These are phyloP conservation scores for Ophiostoma quercus DNA, from an alignment of 2,329 filamentous ascomycete species.

Conservation along the genomic window DNA sequence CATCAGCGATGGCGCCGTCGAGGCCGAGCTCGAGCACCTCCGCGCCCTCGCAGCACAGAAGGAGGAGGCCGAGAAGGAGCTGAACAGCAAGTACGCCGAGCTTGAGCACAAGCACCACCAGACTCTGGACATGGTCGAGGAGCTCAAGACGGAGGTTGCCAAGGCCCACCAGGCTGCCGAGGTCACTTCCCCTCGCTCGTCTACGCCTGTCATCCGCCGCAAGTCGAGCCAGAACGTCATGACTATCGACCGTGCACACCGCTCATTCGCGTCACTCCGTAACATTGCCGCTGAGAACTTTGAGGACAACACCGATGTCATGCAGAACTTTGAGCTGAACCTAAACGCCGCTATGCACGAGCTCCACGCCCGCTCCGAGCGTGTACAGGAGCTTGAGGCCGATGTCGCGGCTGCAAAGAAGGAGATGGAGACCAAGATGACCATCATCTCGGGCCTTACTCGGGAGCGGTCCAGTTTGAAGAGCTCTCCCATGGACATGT, in stretches of 20 bases:
- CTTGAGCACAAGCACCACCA: slow-evolving; percentile 77
- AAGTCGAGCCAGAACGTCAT: slow-evolving; percentile 89
- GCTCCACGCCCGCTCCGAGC: slow-evolving; percentile 76
- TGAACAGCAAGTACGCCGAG: slow-evolving; percentile 74
- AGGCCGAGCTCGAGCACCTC: slow-evolving; percentile 65
- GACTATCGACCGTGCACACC: slow-evolving; percentile 82
- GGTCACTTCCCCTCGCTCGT: slow-evolving; percentile 54
- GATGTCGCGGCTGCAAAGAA: slow-evolving; percentile 79
- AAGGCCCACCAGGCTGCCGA: slow-evolving; percentile 63
- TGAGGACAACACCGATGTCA: slow-evolving; percentile 70
- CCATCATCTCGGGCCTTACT: slow-evolving; percentile 89
- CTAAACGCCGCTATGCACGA: slow-evolving; percentile 90
- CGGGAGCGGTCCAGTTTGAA: slow-evolving; percentile 89
- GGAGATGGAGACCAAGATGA: slow-evolving; percentile 96
- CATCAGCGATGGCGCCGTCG: slow-evolving; percentile 31
- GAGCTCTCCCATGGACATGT: slow-evolving; percentile 79
- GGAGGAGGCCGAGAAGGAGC: slow-evolving; percentile 65
- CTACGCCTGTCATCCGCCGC: slow-evolving; percentile 77
- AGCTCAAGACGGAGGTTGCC: slow-evolving; percentile 79
- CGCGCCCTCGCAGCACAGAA: slow-evolving; percentile 68
- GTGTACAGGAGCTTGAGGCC: slow-evolving; percentile 82
- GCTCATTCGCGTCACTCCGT: slow-evolving; percentile 82
- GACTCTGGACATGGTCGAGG: slow-evolving; percentile 79
- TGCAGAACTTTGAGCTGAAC: slow-evolving; percentile 90
- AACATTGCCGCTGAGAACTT: slow-evolving; percentile 86